phyloP scores from a whole-genome alignment of 305 asterid genomes.

The Solanum chacoense region DNA sequence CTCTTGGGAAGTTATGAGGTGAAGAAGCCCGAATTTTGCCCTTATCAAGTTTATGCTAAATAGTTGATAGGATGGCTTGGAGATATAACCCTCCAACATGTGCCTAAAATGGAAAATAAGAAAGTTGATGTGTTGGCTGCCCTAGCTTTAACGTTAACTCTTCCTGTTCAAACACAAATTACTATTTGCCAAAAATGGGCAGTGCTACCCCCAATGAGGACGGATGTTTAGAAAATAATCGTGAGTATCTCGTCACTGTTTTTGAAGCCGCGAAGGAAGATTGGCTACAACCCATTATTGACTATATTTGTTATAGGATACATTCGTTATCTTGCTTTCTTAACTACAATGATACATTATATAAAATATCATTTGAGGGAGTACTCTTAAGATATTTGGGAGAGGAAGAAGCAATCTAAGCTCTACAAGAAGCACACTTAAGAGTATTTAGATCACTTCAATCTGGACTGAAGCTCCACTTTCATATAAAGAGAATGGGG shows the following conservation, averaged over 20 bases:
- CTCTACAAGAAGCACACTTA: neutral
- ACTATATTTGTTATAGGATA: neutral
- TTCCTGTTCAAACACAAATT: neutral
- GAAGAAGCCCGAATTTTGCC: neutral
- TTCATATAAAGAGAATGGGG: neutral
- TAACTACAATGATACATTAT: neutral
- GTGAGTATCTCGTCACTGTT: too few species aligned
- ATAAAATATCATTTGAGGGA: neutral
- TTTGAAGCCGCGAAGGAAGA: too few species aligned
- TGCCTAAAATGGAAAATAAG: neutral
- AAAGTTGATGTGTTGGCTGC: neutral
- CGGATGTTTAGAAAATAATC: too few species aligned
- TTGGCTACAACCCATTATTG: neutral
- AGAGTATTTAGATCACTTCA: neutral
- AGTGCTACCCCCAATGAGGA: too few species aligned
- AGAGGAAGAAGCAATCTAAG: neutral
- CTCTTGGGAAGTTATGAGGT: neutral
- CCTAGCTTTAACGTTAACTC: neutral
- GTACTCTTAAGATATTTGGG: neutral
- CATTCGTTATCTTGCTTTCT: neutral
- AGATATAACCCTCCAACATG: neutral
- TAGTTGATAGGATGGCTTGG: neutral
- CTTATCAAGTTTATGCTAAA: neutral
- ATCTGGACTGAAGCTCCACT: neutral
- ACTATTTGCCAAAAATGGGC: too few species aligned